Base-by-base conservation (phyloP, 2,329 filamentous ascomycete genomes). In the Pyrenochaeta sp. region DNA sequence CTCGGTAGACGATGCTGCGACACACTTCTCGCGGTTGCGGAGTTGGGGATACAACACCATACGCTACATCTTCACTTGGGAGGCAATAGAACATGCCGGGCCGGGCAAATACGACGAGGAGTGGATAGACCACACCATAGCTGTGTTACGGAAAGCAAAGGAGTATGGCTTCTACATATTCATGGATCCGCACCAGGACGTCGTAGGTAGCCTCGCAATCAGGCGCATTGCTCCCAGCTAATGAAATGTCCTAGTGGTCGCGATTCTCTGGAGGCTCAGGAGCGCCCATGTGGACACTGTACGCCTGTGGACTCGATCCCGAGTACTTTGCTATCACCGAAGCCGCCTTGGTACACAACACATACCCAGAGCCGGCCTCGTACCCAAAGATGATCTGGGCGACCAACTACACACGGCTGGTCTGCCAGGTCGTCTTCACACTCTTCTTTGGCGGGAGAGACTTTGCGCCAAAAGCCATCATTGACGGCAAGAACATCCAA, bases 351-450 rank as follows among this genome's bases (percentile, higher is more conserved):
- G 94, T 99, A 6, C 95, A 99, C 47, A 99, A 98, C 69, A 96
- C 91, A 1, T 97, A 91, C 71, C 87, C 91, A 9, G 85, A 96
- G 17, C 92, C 93, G 7, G 88, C 88, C 21, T 84, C 88, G 1
- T 99, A 94, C 63, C 95, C 95, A 20, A 98, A 97, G 79, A 99
- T 99, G 96, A 94, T 98, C 52, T 99, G 95, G 95, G 92, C 94
- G 14, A 98, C 96, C 45, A 99, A 99, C 73, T 99, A 99, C 76
- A 90, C 87, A 57, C 86, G 95, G 20, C 82, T 98, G 44, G 93
- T 90, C 2, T 90, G 89, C 44, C 91, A 93, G 62, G 93, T 92
- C 40, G 92, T 98, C 64, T 98, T 97, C 73, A 97, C 94, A 0
- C 79, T 98, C 45, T 99, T 97, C 79, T 99, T 96, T 74, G 93